Base-by-base conservation (phyloP, 192 early-diverging fungal genomes). In the Linnemannia hyalina region DNA sequence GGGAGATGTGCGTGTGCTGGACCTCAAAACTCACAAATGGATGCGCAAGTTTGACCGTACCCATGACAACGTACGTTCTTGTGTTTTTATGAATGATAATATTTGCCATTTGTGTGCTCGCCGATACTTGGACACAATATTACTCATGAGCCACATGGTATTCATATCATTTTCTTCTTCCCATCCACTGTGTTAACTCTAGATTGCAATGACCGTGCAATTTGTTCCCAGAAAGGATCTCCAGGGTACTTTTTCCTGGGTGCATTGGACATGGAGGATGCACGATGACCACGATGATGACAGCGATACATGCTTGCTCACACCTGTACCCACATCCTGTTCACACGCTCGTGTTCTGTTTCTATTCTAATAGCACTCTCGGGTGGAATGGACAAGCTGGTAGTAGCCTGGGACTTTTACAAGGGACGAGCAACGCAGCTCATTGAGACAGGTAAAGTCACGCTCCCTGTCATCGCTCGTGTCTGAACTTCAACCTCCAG, bases 151-250 rank as follows among this genome's bases (percentile, higher is more conserved):
- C 69, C 1, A 68, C 40, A 41, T 35, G 20, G 4, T 8, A 60
- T 23, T 55, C 55, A 63, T n/a, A 65, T 42, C 23, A 26, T 23
- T 2, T 68, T 44, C 52, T 26, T 75, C 11, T 4, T 70, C 41
- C 35, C n/a, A 65, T 65, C 36, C 22, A n/a, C 6, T 76, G 47
- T 16, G 69, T 32, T 54, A 4, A 13, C 4, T 74, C 5, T 74
- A 91, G 91, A 88, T 92, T 73, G 89, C 88, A 3, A 92, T 92
- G 91, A 76, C 88, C 7, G 88, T 89, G 26, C 85, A 89, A 46
- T 92, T 92, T 57, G 57, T 89, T 20, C 77, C 88, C 0, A 90
- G 80, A 49, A 92, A 90, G 32, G 82, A 90, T 3, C 88, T 90
- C 77, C 87, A 92, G 82, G 90, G 90, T 89, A 82, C 49, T 29